phyloP scores from a whole-genome alignment of 2,329 filamentous ascomycete genomes.

The Aspergillus pseudonomiae region DNA sequence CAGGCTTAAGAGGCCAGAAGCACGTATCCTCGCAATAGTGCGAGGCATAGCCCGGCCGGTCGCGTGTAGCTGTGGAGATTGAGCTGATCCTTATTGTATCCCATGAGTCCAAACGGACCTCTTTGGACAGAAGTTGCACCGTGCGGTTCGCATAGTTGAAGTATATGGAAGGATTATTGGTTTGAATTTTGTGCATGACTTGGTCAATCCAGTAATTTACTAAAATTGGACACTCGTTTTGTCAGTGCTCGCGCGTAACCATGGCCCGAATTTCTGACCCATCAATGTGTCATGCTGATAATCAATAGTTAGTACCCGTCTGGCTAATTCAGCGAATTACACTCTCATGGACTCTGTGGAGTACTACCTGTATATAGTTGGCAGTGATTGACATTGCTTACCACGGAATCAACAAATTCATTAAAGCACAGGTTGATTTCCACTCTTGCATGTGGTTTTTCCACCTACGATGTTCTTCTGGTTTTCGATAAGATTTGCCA shows the following conservation, averaged over 20 bases:
- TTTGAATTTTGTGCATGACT: background rate
- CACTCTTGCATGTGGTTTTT: background rate
- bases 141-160: background rate
- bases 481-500: background rate
- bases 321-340: background rate
- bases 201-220: background rate
- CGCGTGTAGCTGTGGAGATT: background rate
- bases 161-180: background rate
- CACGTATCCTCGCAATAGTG: background rate
- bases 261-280: background rate
- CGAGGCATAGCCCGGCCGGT: background rate
- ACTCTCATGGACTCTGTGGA: background rate
- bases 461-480: background rate
- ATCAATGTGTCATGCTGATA: background rate
- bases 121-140: conserved; percentile 3
- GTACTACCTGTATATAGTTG: background rate
- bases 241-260: conserved; percentile 1
- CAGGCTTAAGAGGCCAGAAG: background rate
- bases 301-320: background rate
- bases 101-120: background rate
- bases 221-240: background rate
- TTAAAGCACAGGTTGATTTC: background rate
- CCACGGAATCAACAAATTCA: background rate
- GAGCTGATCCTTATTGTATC: background rate
- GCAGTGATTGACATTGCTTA: background rate